Percentiles rank a stretch among this genome's conserved stretches.
Conservation (phyloP, 371 early-diverging fungal genomes). For the Rhizopus stolonifer region DNA sequence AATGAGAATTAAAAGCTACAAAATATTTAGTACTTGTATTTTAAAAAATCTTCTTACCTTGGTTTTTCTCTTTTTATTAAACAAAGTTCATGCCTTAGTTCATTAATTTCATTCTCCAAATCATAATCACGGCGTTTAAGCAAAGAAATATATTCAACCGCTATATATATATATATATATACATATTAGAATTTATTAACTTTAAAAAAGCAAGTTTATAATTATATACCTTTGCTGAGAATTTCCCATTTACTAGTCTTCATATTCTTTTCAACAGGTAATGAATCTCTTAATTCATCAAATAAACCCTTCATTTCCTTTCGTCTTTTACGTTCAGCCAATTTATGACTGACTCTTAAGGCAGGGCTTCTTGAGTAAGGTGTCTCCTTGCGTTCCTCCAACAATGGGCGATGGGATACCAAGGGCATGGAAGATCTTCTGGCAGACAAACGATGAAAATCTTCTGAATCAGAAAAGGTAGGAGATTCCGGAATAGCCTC, state of each 20-base stretch:
- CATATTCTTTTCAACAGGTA: constrained; percentile 73
- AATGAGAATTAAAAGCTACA: too few relatives aligned
- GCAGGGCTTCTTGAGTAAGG: constrained; percentile 72
- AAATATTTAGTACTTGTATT: not conserved
- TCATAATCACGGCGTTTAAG: constrained; percentile 53
- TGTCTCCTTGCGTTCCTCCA: constrained; percentile 40
- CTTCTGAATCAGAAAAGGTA: constrained; percentile 18
- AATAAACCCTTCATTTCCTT: constrained; percentile 88
- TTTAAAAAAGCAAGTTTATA: not conserved
- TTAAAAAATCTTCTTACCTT: not conserved
- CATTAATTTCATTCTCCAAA: constrained; percentile 45
- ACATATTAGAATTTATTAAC: not conserved
- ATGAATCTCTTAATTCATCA: constrained; percentile 76
- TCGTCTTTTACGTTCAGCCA: constrained; percentile 82
- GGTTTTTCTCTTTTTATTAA: constrained; percentile 34
- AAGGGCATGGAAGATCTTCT: constrained; percentile 55
- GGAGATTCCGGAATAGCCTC: constrained; percentile 41
- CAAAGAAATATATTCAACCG: constrained; percentile 52
- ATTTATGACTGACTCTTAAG: constrained; percentile 72
- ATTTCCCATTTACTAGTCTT: constrained; percentile 89
- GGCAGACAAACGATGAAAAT: constrained; percentile 15
- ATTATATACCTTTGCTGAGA: constrained; percentile 65
- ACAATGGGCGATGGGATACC: constrained; percentile 18
- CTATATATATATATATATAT: constrained; percentile 28
- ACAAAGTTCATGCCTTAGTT: constrained; percentile 37